Base-by-base conservation (phyloP, 441 rosid genomes). In the Corymbia calophylla region DNA sequence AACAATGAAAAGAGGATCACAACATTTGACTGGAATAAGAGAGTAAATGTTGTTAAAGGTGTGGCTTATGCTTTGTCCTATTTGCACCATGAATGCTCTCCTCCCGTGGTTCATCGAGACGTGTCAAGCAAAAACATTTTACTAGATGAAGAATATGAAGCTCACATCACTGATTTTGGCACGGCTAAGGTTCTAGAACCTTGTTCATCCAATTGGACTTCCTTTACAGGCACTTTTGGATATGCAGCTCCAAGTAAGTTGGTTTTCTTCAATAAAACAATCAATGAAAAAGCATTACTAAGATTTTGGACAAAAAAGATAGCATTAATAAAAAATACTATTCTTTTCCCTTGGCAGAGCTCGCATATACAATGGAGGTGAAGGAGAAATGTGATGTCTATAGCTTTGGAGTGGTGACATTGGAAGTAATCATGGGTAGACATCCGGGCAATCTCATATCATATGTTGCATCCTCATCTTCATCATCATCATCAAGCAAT, bases 1-100 rank as follows among this genome's bases (percentile, higher is more conserved):
- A 13, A 56, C 17, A 73, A 55, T 3, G 89, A 88, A 27, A 49
- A 88, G 88, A 73, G 21, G 47, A 88, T 93, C 1, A 89, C 31
- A 68, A n/a, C 68, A 55, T 44, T 93, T 91, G 90, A 89, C 12
- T 93, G 93, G 95, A 5, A 44, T n/a, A 91, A 87, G 64, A 91
- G 94, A 56, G 56, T 92, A 54, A 92, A 88, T 32, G 55, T 90
- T 11, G 25, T 92, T 4, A 92, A 88, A 51, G 92, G 93, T 5
- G 89, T 92, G 44, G 92, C 93, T 53, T 87, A 81, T 86, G 94
- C 92, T 29, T 66, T 93, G 27, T 89, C 90, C 53, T 93, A 93
- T 68, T 51, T 93, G 92, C 94, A 92, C 80, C 90, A 94, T 94
- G 96, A 93, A 15, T 90, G 92, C 77, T 80, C 64, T 1, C 82